Conservation (phyloP, 805 yeast genomes). For the Diddensiella transvaalensis region DNA sequence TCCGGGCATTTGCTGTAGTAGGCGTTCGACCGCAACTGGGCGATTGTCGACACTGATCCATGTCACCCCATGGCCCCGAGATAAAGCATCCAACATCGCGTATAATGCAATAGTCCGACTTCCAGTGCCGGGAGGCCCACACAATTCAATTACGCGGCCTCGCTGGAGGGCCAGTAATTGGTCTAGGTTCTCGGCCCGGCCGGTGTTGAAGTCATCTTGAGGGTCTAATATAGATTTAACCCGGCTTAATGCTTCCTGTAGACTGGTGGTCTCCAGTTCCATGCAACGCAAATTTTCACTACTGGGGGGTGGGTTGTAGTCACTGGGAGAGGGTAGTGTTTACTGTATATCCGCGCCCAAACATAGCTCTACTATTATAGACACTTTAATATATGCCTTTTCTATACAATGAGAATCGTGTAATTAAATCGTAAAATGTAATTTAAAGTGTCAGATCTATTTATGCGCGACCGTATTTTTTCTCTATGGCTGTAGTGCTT, state of each 20-base stretch:
- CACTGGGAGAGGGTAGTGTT: too few species aligned
- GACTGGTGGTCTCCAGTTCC: conserved; percentile 1
- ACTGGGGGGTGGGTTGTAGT: too few species aligned
- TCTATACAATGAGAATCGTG: too few species aligned
- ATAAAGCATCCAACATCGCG: conserved; percentile 21
- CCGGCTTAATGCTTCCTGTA: neutral
- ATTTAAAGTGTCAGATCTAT: too few species aligned
- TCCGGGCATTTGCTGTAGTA: neutral
- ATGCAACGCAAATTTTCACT: too few species aligned
- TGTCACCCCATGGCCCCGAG: conserved; percentile 22
- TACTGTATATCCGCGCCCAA: too few species aligned
- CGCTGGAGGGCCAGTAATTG: neutral
- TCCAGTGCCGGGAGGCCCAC: conserved; percentile 32
- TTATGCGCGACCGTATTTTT: too few species aligned
- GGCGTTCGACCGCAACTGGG: neutral
- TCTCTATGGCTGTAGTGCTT: too few species aligned
- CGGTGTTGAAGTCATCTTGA: neutral
- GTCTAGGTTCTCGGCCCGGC: neutral
- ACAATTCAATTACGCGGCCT: conserved; percentile 24
- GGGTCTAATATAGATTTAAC: neutral
- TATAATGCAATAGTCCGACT: conserved; percentile 26
- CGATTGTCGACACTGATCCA: conserved; percentile 18
- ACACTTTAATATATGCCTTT: too few species aligned
- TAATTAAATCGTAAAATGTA: too few species aligned
- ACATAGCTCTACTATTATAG: too few species aligned